Base-by-base conservation (phyloP, 208 protist species). In the Blechomonas ayalai region DNA sequence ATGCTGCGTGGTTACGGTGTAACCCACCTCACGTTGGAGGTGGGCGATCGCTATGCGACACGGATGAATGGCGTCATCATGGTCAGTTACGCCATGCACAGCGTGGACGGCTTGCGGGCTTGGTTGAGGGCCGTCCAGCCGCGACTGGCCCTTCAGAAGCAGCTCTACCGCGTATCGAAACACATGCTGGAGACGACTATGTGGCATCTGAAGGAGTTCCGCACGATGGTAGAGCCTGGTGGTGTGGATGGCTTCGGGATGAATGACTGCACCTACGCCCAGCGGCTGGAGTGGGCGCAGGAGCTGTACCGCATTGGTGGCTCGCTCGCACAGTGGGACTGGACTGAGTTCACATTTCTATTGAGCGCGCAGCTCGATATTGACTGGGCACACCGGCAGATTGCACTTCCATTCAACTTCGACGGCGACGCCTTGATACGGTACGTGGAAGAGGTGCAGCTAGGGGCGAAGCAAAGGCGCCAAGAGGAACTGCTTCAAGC, bases 1-100 rank as follows among this genome's bases (percentile, higher is more conserved):
- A 62, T 83, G 15, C 66, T 95, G n/a, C 52, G 54, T 52, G 62
- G 46, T 5, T 73, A 84, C 50, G 88, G 79, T 0, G 53, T 95
- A 0, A 82, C 73, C 16, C 62, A 74, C 43, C 38, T 95, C n/a
- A 89, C 83, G 25, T 33, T 95, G 20, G 83, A 95, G 59, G 59
- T 95, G 18, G 76, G 72, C 34, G 25, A 35, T 22, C 72, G 65
- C 4, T 81, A 82, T 53, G 83, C 82, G 15, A 86, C 70, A 13
- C 81, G 88, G 18, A 82, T 81, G 4, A 95, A 95, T 52, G 88
- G 88, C 52, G 88, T 95, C 13, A 54, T 95, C n/a, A 78, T 95
- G 15, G 33, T 95, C 15, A 55, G 66, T 33, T 51, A 55, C 31
- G 31, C 50, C 19, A 73, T 86, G 55, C 31, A 48, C 31, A 75